phyloP scores from a whole-genome alignment of 2,329 filamentous ascomycete genomes.

The Cladophialophora chaetospira region DNA sequence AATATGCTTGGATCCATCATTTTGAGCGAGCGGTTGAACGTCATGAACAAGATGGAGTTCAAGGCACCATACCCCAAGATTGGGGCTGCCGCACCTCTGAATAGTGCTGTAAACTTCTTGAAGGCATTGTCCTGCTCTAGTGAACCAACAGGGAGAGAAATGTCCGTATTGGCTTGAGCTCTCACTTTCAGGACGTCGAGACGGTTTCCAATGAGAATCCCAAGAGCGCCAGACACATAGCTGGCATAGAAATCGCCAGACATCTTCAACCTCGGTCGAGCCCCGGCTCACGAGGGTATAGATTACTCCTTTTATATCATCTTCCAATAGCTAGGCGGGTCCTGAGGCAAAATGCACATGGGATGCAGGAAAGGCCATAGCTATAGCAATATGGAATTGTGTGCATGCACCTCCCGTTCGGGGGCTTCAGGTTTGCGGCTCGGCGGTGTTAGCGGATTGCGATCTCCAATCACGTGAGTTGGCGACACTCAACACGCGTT shows the following conservation, averaged over 20 bases:
- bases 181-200: slow-evolving; percentile 79
- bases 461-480: slow-evolving; percentile 26
- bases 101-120: slow-evolving; percentile 24
- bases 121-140: slow-evolving; percentile 4
- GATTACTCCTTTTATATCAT: slow-evolving; percentile 3
- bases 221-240: slow-evolving; percentile 81
- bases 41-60: slow-evolving; percentile 85
- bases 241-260: slow-evolving; percentile 92
- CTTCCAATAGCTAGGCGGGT: neutral
- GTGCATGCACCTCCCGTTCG: too few relatives aligned
- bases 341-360: neutral
- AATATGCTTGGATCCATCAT: slow-evolving; percentile 53
- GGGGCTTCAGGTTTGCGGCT: too few relatives aligned
- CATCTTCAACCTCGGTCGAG: slow-evolving; percentile 56
- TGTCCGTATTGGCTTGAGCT: slow-evolving; percentile 65
- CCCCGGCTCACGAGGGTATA: neutral
- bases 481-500: slow-evolving; percentile 9
- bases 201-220: slow-evolving; percentile 87
- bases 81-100: slow-evolving; percentile 74
- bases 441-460: too few relatives aligned
- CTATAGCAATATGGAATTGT: neutral
- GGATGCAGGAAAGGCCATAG: neutral
- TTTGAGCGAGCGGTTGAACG: slow-evolving; percentile 81
- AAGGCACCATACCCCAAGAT: slow-evolving; percentile 87
- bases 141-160: neutral